These are phyloP conservation scores for Schizochytrium sp. DNA, from an alignment of 108 stramenopile genomes.

Conservation along the genomic window DNA sequence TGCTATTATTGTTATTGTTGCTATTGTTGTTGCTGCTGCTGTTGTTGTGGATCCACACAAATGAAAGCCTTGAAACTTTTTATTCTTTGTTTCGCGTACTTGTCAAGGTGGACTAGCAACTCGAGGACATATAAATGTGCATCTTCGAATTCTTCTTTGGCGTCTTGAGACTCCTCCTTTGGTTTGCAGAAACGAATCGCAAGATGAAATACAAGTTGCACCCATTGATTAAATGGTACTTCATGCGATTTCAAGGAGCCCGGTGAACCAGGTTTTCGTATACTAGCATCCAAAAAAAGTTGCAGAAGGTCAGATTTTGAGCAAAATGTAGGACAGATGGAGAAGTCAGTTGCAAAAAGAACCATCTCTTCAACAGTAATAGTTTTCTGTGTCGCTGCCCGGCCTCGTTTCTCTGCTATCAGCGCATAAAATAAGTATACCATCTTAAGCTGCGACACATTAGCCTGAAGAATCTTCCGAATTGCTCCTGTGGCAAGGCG, in stretches of 20 bases:
- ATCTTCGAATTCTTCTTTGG: slow-evolving; percentile 37
- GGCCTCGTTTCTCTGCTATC: slow-evolving; percentile 30
- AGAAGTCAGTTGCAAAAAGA: slow-evolving; percentile 16
- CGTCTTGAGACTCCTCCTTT: background rate
- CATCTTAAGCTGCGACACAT: slow-evolving; percentile 46
- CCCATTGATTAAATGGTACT: slow-evolving; percentile 58
- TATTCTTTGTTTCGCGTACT: background rate
- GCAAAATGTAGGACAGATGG: background rate
- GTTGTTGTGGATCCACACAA: slow-evolving; percentile 1
- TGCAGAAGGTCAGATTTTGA: background rate
- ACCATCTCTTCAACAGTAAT: slow-evolving; percentile 56
- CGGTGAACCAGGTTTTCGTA: background rate
- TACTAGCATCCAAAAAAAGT: background rate
- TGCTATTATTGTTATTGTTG: background rate
- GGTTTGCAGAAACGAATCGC: slow-evolving; percentile 42
- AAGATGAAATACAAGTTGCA: slow-evolving; percentile 28
- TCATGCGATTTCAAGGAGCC: background rate
- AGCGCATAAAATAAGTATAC: slow-evolving; percentile 42
- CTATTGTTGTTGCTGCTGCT: background rate
- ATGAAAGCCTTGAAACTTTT: slow-evolving; percentile 2
- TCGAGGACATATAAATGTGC: slow-evolving; percentile 4
- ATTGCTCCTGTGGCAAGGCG: slow-evolving; percentile 24
- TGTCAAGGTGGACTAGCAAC: background rate
- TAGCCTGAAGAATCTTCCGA: slow-evolving; percentile 13
- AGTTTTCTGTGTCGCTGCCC: background rate